Evolutionary conservation across 768 basidiomycete genomes (phyloP), one percentile per base, ranked within the genome.

Genomic region (Hygrophorus pudorinus): DNA sequence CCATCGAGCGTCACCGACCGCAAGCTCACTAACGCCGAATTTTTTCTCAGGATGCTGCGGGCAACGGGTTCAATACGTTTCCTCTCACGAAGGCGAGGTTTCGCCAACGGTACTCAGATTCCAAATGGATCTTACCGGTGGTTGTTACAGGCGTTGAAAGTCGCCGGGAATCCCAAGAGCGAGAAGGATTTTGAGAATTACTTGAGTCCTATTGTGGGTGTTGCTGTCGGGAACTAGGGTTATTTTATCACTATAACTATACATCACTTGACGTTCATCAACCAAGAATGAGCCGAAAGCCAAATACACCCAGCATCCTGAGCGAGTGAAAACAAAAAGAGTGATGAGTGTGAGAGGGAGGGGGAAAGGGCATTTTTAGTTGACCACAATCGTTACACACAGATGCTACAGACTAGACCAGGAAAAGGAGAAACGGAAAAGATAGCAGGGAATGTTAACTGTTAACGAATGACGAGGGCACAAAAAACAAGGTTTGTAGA

Each of bases 151-250:
- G 65, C 67, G 0, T 50, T 73, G 43, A 62, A 50, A 40, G 70
- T 72, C 3, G 71, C 70, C 7, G 71, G 70, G 0, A 50, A 73
- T 45, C 57, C 65, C 14, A 57, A 48, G n/a, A 64, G 59, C 17
- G 64, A 71, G 48, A 60, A 58, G 18, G 69, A 73, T 49, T 72
- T 65, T 39, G 71, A 74, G 43, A 66, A 63, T 40, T 74, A 65
- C 65, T 53, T 72, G 46, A 70, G 71, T 45, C 67, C 69, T 10
- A 56, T 71, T 37, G 39, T 62, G 12, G 61, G 61, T 7, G 42
- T 61, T 24, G 33, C 32, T 3, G 24, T 7, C 7, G 4, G 4
- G 3, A 24, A 24, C 24, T 24, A 24, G 24, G 24, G 3, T 24
- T 3, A 3, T 24, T 24, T 24, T 24, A 24, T n/a, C n/a, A n/a